phyloP scores from a whole-genome alignment of 371 early-diverging fungal genomes.

The Coemansia sp. region DNA sequence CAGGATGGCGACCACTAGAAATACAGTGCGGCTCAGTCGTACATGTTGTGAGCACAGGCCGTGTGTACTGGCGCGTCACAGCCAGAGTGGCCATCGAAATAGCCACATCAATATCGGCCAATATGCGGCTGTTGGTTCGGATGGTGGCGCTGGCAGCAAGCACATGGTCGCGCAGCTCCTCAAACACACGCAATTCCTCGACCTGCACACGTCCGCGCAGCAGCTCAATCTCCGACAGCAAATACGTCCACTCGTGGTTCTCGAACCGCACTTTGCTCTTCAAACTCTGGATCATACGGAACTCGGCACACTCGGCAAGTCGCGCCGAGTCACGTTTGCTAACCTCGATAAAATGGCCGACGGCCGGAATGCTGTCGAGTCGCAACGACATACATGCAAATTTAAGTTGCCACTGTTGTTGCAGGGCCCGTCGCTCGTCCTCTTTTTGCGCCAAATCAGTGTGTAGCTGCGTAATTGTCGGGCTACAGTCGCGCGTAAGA shows the following conservation, averaged over 20 bases:
- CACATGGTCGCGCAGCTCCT: conserved; percentile 39
- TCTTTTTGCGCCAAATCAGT: conserved; percentile 22
- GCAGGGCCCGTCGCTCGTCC: conserved; percentile 24
- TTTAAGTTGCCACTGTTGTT: conserved; percentile 17
- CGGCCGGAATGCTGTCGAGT: conserved; percentile 37
- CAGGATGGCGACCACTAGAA: conserved; percentile 80
- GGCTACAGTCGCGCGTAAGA: conserved; percentile 32
- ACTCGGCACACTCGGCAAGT: conserved; percentile 16
- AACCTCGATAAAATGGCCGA: conserved; percentile 51
- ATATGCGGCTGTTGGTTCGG: conserved; percentile 36
- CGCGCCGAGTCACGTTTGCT: conserved; percentile 37
- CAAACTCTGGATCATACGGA: conserved; percentile 49
- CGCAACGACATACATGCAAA: conserved; percentile 30
- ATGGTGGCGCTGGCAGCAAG: conserved; percentile 31
- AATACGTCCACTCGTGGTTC: conserved; percentile 43
- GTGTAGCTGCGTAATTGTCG: conserved; percentile 19
- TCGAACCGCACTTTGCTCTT: conserved; percentile 48
- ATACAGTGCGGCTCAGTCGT: conserved; percentile 33
- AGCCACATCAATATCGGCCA: conserved; percentile 51
- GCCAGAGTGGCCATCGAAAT: conserved; percentile 47
- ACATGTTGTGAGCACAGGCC: conserved; percentile 36
- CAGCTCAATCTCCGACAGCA: conserved; percentile 50
- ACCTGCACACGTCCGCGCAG: conserved; percentile 28
- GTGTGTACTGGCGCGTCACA: conserved; percentile 25
- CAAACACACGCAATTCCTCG: conserved; percentile 47